Evolutionary conservation across 176 grass and related monocot species (phyloP), one percentile per base, ranked within the genome.

Genomic region (Hsuehochloa calcarea): DNA sequence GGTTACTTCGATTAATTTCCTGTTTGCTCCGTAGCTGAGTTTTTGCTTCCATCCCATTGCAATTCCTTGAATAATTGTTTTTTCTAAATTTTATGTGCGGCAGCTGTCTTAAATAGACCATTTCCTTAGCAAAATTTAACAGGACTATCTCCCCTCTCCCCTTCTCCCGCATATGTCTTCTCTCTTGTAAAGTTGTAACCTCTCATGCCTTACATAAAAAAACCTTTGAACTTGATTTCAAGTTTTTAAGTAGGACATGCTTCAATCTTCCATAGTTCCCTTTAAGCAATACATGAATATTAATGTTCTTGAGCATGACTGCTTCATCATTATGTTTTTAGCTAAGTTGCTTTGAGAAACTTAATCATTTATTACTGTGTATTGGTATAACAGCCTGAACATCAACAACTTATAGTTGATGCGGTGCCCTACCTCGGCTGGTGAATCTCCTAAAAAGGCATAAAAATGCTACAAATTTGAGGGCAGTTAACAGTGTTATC

Each of bases 341-440:
- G 35, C 76, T 68, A 84, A 84, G 19, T 67, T 75, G 37, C 52
- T 54, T 34, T 56, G 60, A 46, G 51, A 50, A 68, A 22, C 46
- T 13, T 84, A 80, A 35, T 87, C 14, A 84, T 68, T 76, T 64
- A n/a, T 67, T 75, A 52, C 44, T n/a, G 14, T 63, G 49, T 63
- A 14, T 81, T 86, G 44, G 31, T 89, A 35, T 38, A 72, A 89
- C 97, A 99, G 97, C 97, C 97, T 83, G 97, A 99, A 88, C 93
- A 99, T 74, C 97, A 99, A 80, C 97, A 99, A 77, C 88, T 96
- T 65, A 99, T 99, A 80, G 97, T 99, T 77, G 97, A 99, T 86
- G 97, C 93, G 97, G 97, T 86, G 97, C 97, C 38, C 91, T 99
- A 78, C 92, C 93, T 68, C 84, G 92, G 15, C 90, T 99, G 67